These are phyloP conservation scores for Crithidia sp. DNA, from an alignment of 208 protist species.

Conservation along the genomic window DNA sequence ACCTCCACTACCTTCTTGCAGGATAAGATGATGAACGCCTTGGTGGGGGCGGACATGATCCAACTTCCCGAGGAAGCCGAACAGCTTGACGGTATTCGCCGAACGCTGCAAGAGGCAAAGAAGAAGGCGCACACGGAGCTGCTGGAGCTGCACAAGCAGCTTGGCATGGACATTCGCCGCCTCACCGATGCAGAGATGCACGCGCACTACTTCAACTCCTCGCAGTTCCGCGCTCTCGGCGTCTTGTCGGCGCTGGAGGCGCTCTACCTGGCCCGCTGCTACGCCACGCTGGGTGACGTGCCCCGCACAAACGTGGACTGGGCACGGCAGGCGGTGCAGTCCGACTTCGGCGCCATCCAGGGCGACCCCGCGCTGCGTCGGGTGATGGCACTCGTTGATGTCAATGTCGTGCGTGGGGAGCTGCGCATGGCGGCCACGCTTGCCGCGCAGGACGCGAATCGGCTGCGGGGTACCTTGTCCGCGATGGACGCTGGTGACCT, in stretches of 20 bases:
- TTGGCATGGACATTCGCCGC: constrained; percentile 76
- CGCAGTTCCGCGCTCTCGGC: constrained; percentile 61
- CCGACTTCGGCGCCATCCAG: constrained; percentile 67
- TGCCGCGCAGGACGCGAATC: constrained; percentile 39
- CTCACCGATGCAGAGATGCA: constrained; percentile 69
- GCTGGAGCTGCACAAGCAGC: constrained; percentile 60
- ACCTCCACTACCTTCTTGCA: constrained; percentile 81
- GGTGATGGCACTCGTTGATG: constrained; percentile 70
- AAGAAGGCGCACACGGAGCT: constrained; percentile 79
- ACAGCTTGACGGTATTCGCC: constrained; percentile 74
- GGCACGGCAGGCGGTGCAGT: constrained; percentile 56
- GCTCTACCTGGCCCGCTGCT: constrained; percentile 73
- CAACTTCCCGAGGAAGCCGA: constrained; percentile 79
- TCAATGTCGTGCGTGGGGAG: constrained; percentile 66
- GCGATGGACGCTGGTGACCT: constrained; percentile 30
- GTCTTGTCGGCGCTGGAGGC: constrained; percentile 75
- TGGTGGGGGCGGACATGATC: constrained; percentile 79
- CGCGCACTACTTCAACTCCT: constrained; percentile 68
- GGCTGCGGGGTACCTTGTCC: constrained; percentile 20
- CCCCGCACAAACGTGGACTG: constrained; percentile 62
- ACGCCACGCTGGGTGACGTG: constrained; percentile 82
- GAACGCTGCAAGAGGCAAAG: constrained; percentile 84
- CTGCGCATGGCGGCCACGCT: constrained; percentile 42
- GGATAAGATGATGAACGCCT: constrained; percentile 66
- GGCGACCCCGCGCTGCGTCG: constrained; percentile 60